Base-by-base conservation (phyloP, 139 green algal genomes). In the Coelastrella sp. region DNA sequence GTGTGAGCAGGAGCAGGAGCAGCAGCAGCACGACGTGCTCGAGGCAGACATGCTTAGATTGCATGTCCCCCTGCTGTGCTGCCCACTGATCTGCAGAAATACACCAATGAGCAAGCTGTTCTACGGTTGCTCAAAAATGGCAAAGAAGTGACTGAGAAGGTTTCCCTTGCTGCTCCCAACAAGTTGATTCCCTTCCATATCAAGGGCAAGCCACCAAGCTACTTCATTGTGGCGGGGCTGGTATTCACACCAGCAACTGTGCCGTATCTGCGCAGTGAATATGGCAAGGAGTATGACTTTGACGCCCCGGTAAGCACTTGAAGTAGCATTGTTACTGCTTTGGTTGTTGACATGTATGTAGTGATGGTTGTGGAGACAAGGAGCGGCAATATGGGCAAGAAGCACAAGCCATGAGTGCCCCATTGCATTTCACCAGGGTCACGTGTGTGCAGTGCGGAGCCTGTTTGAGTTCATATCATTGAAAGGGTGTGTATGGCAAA, bases 141-240 rank as follows among this genome's bases (percentile, higher is more conserved):
- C 59, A 85, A 85, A 67, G 85, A 63, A n/a, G 72, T 72, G 4
- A 51, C 73, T 13, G 32, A 68, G 21, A 73, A 3, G 6, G 83
- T 90, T 0, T 73, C 72, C 1, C 79, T 92, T 50, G 27, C 34
- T 3, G 81, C 85, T 1, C 87, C 89, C 4, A 78, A 89, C 37
- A 86, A 81, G 43, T 88, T 96, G 19, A 91, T 98, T 5, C 95
- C 95, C 34, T 90, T 93, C 38, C 95, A 98, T 88, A 95, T 94
- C 64, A 72, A 86, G 5, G 92, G 90, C 27, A 63, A 79, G 45
- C 76, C 83, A 17, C 97, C 97, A 30, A 45, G 96, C 92, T 68
- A 73, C 9, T 94, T 98, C 76, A 94, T 99, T n/a, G 72, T 96
- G 4, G 94, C 89, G 9, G 95, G 96, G 9, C 86, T 98, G n/a